A percentile compares a stretch with the other conserved stretches of the same genome.
Conservation (phyloP, 805 yeast species). For the Brettanomyces sp. region DNA sequence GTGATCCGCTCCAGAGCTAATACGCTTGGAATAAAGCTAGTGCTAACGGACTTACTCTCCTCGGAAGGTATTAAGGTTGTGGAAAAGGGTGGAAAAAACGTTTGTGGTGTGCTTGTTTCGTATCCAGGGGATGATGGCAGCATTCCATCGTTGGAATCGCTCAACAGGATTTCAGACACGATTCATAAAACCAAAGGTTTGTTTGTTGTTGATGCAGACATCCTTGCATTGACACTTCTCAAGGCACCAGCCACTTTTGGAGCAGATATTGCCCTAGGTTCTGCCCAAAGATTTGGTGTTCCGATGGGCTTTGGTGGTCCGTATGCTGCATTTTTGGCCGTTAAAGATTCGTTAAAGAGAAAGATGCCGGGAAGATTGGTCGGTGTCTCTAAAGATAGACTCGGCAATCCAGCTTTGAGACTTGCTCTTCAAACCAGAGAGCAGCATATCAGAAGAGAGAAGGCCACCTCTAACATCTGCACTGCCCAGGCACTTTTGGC, state of each 20-base stretch:
- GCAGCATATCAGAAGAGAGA: conserved; percentile 95
- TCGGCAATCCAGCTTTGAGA: conserved; percentile 83
- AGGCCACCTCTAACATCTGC: conserved; percentile 95
- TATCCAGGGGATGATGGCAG: conserved; percentile 87
- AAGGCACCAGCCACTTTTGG: conserved; percentile 79
- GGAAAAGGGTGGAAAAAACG: conserved; percentile 24
- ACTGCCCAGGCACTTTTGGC: conserved; percentile 97
- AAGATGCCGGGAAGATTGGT: conserved; percentile 96
- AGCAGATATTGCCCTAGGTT: conserved; percentile 90
- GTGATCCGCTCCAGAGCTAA: conserved; percentile 74
- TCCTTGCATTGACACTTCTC: conserved; percentile 77
- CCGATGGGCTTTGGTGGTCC: conserved; percentile 99
- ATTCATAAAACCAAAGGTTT: conserved; percentile 68
- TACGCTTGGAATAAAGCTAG: conserved; percentile 60
- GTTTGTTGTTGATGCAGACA: conserved; percentile 82
- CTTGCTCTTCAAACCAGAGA: conserved; percentile 96
- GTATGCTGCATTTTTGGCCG: conserved; percentile 95
- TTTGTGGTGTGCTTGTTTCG: conserved; percentile 81
- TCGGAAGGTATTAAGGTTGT: conserved; percentile 28
- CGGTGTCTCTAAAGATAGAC: conserved; percentile 85
- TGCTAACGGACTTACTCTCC: conserved; percentile 44
- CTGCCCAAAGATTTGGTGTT: conserved; percentile 93
- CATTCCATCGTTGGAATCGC: conserved; percentile 38
- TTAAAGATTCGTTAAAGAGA: conserved; percentile 68
- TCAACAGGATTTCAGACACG: conserved; percentile 47